Base-by-base conservation (phyloP, 2,329 filamentous ascomycete genomes). In the Xylaria multiplex region DNA sequence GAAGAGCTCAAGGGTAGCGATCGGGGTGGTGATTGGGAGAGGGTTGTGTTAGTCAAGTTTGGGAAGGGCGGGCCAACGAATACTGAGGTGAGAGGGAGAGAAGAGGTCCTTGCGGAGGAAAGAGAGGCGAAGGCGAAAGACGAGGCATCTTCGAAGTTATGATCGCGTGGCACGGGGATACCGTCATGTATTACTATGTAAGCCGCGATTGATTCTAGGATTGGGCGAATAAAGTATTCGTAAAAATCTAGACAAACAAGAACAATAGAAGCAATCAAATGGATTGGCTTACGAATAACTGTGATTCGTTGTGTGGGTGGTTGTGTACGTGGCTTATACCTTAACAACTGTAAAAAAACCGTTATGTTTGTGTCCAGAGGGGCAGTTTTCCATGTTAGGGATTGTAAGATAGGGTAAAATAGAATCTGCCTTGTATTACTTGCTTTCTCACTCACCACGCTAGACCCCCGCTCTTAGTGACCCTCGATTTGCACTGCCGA, bases 31-130 rank as follows among this genome's bases (percentile, higher is more conserved):
- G 89, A 90, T 68, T 81, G 77, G 76, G 83, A 88, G 70, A 81
- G 82, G n/a, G 86, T 90, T 7, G 84, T 90, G 16, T 68, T 90
- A 67, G 83, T 88, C 3, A 79, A 78, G 58, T 87, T 88, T 74
- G 75, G 68, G 6, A 85, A 81, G 74, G 84, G 78, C 0, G 85
- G 83, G 1, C 85, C 86, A 24, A 79, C 77, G 50, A 77, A 86
- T 64, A 80, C 89, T 1, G 85, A 89, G 75, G 81, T 90, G 2
- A 76, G 82, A 64, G 69, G 71, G 64, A 79, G 85, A 69, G 79
- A 81, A 35, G 85, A 88, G 49, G 81, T 86, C 0, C 66, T 88
- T 66, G 76, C 72, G 16, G 82, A 83, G 74, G 81, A 84, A 74
- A 81, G 77, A 71, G 74, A 75, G 65, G 65, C 65, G 27, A 56